Base-by-base conservation (phyloP, 805 yeast species). In the Sungouiozyma intestinalis region DNA sequence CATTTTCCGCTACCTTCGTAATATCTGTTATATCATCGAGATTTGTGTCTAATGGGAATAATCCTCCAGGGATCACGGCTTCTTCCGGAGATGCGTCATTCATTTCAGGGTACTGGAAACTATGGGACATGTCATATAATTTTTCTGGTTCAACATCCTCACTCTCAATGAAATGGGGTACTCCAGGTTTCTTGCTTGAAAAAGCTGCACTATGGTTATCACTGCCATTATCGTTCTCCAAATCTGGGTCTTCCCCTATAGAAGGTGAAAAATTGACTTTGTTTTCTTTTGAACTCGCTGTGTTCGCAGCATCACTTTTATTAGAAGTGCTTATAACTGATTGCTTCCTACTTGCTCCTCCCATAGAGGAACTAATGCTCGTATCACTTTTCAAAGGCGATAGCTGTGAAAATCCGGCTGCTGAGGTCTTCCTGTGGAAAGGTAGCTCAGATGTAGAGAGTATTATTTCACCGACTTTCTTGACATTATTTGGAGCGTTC, bases 41-140 rank as follows among this genome's bases (percentile, higher is more conserved):
- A 39, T 57, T 57, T 3, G 62, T 54, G 39, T 60, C 64, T 36
- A 60, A 35, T 16, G 45, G 53, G 41, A 54, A 53, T 13, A 50
- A 48, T 7, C 40, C 39, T 24, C 29, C 29, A 7, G 29, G 9
- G 6, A 24, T 24, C 11, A 7, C 11, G 6, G 29, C 11, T 24
- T 24, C 29, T 24, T 11, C 29, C 31, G 43, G 38, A 33, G 13
- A 3, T 11, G 19, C n/a, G 36, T 33, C 17, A 33, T 16, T 15
- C 7, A 33, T 14, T n/a, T 33, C 24, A 16, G 33, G 16, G 31
- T 29, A 16, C 11, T 37, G 3, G 34, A 16, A 16, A 19, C 16
- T 3, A 33, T 27, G 18, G 13, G 21, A 9, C 13, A 18, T 19
- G 34, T 17, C 14, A 21, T 27, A 33, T 37, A 16, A 20, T 7